These are phyloP conservation scores for Suhomyces canberraensis DNA, from an alignment of 805 yeast species.

Conservation along the genomic window DNA sequence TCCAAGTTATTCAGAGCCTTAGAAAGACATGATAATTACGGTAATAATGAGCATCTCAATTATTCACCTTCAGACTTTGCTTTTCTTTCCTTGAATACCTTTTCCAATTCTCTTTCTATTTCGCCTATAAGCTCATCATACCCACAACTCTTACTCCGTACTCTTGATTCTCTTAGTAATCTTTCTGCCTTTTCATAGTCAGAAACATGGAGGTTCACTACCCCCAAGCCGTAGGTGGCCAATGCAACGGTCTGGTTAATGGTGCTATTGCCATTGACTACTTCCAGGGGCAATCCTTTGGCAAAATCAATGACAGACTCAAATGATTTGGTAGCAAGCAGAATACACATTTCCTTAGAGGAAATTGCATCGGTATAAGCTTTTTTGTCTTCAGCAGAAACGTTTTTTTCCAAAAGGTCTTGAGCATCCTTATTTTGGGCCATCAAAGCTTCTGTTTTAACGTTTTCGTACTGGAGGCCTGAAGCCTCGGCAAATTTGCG, in stretches of 20 bases:
- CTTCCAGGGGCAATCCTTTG: conserved; percentile 28
- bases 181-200: conserved; percentile 56
- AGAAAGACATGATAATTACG: no score
- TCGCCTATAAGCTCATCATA: conserved; percentile 59
- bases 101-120: conserved; percentile 63
- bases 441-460: conserved; percentile 10
- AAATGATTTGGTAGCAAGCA: conserved; percentile 31
- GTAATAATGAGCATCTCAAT: no score
- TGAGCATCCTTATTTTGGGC: conserved; percentile 6
- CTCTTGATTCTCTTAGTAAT: conserved; percentile 63
- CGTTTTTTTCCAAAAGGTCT: conserved; percentile 1
- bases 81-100: conserved; percentile 41
- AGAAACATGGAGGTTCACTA: conserved; percentile 61
- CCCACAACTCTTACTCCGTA: conserved; percentile 65
- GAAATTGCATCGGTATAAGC: conserved; percentile 16
- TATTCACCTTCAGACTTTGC: conserved; percentile 8
- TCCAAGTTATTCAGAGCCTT: no score
- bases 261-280: conserved; percentile 13
- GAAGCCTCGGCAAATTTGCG: conserved; percentile 21
- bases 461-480: conserved; percentile 22
- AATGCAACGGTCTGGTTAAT: conserved; percentile 70
- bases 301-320: conserved; percentile 34
- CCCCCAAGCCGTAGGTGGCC: conserved; percentile 84
- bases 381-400: conserved; percentile 26
- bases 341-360: conserved; percentile 23